These are phyloP conservation scores for Apiospora phragmitis DNA, from an alignment of 2,329 filamentous ascomycete species.

Conservation along the genomic window DNA sequence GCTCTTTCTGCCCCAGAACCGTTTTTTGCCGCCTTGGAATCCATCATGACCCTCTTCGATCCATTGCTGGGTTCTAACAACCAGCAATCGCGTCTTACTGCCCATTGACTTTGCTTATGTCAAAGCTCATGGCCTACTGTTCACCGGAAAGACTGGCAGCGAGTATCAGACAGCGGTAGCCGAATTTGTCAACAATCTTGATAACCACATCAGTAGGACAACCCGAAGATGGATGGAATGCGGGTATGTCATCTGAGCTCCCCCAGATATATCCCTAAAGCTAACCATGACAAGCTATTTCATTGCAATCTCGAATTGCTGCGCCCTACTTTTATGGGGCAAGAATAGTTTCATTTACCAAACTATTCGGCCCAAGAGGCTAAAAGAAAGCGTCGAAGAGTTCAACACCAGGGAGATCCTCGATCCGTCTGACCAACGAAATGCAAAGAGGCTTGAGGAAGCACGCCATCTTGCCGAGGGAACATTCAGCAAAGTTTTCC, in stretches of 20 bases:
- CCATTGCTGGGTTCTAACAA: constrained; percentile 45
- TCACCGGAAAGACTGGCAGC: constrained; percentile 50
- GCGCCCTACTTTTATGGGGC: constrained; percentile 55
- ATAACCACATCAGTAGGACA: constrained; percentile 55
- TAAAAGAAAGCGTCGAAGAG: constrained; percentile 28
- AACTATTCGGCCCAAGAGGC: constrained; percentile 32
- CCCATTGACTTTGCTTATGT: constrained; percentile 62
- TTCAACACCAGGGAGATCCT: constrained; percentile 22
- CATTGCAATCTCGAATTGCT: constrained; percentile 57
- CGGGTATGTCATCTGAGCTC: constrained; percentile 29
- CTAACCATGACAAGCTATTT: constrained; percentile 44
- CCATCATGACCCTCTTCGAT: constrained; percentile 68
- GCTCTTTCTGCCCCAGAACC: constrained; percentile 67
- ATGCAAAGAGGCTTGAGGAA: constrained; percentile 21
- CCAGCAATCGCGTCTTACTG: constrained; percentile 38
- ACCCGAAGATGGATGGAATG: constrained; percentile 53
- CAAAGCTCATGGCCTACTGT: constrained; percentile 64
- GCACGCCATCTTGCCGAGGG: constrained; percentile 26
- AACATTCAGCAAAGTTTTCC: constrained; percentile 42
- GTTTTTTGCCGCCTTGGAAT: constrained; percentile 68
- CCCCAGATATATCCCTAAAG: not conserved
- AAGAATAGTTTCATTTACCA: constrained; percentile 47
- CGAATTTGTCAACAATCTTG: constrained; percentile 55
- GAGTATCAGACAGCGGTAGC: constrained; percentile 44
- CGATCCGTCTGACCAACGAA: constrained; percentile 14